Evolutionary conservation across 2,329 filamentous ascomycete genomes (phyloP).

Genomic region (Rutstroemia sp.): DNA sequence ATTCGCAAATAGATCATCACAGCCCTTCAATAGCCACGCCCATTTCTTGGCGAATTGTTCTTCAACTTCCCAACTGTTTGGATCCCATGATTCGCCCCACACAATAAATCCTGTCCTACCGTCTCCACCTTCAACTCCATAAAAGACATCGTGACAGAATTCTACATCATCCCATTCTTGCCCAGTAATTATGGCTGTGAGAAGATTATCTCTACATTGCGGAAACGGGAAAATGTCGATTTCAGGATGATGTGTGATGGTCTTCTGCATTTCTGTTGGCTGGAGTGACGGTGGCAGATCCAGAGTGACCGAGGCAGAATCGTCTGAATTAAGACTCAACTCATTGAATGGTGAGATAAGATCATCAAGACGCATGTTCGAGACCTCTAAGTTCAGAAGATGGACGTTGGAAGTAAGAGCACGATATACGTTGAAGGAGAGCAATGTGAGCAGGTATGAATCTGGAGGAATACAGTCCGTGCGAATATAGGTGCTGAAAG

Average conservation of each 20-base stretch:
- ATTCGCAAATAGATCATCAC: slow-evolving; percentile 31
- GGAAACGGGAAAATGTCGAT: slow-evolving; percentile 33
- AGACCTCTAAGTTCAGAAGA: slow-evolving; percentile 22
- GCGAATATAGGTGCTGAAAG: slow-evolving; percentile 7
- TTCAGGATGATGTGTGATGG: slow-evolving; percentile 35
- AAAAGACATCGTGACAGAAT: slow-evolving; percentile 33
- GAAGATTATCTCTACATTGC: slow-evolving; percentile 34
- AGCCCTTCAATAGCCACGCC: slow-evolving; percentile 33
- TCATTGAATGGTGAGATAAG: slow-evolving; percentile 16
- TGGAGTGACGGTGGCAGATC: slow-evolving; percentile 21
- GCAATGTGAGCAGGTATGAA: slow-evolving; percentile 28
- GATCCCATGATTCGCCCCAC: slow-evolving; percentile 41
- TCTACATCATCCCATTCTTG: slow-evolving; percentile 30
- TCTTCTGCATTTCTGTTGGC: slow-evolving; percentile 34
- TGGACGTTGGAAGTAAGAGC: slow-evolving; percentile 30
- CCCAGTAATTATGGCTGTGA: slow-evolving; percentile 28
- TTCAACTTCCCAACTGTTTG: slow-evolving; percentile 40
- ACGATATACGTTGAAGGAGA: slow-evolving; percentile 34
- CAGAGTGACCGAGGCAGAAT: background rate
- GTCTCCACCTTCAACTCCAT: slow-evolving; percentile 16
- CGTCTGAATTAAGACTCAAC: too few relatives aligned
- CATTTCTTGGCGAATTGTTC: slow-evolving; percentile 39
- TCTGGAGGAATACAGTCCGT: slow-evolving; percentile 13
- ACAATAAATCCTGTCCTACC: slow-evolving; percentile 34
- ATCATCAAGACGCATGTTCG: slow-evolving; percentile 12